A percentile compares a stretch with the other conserved stretches of the same genome.
These are phyloP conservation scores for Celoporthe dispersa DNA, from an alignment of 2,329 filamentous ascomycete species.

Conservation along the genomic window DNA sequence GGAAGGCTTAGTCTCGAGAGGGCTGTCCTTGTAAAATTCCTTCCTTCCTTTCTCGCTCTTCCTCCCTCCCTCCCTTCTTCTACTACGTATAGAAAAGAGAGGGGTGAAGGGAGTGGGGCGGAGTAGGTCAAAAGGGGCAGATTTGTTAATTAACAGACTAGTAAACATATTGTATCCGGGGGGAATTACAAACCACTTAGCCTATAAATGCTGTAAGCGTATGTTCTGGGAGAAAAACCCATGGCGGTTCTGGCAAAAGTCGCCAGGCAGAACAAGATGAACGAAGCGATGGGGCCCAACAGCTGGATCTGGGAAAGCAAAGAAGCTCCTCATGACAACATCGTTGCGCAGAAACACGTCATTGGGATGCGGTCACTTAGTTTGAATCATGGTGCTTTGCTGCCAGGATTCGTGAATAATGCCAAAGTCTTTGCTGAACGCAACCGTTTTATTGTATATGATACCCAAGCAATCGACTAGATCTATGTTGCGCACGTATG, in stretches of 20 bases:
- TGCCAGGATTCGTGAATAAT: not conserved
- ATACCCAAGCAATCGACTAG: not conserved
- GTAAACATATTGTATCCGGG: not conserved
- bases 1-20: not conserved
- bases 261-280: not conserved
- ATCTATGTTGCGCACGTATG: not conserved
- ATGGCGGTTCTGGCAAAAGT: too few species aligned
- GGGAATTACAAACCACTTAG: not conserved
- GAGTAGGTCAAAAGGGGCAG: not conserved
- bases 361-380: not conserved
- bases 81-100: not conserved
- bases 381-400: not conserved
- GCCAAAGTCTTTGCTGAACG: not conserved
- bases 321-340: not conserved
- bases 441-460: not conserved
- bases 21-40: not conserved
- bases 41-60: not conserved
- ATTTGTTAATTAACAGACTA: not conserved
- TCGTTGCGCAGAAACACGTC: not conserved
- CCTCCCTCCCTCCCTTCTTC: not conserved
- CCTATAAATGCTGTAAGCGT: not conserved
- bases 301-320: not conserved
- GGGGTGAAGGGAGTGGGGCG: too few species aligned
- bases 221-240: not conserved
- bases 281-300: not conserved